A percentile compares a stretch with the other conserved stretches of the same genome.
These are phyloP conservation scores for Fusarium sp. DNA, from an alignment of 2,329 filamentous ascomycete genomes.

Conservation along the genomic window DNA sequence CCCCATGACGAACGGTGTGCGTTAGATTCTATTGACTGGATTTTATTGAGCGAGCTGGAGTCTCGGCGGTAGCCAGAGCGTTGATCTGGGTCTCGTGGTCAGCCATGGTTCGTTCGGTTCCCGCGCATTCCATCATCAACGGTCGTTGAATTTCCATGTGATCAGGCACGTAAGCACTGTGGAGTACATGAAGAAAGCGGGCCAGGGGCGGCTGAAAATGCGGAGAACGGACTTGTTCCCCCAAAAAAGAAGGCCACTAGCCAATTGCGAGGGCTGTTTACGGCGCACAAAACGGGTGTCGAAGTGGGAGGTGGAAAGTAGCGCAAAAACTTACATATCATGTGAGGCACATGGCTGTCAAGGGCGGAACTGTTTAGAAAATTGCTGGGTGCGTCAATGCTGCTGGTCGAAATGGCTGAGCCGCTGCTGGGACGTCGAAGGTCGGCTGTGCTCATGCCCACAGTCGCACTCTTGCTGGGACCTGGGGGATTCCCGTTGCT, in stretches of 20 bases:
- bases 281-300: conserved; percentile 31
- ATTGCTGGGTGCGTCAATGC: conserved; percentile 40
- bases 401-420: conserved; percentile 46
- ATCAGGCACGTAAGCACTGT: conserved; percentile 30
- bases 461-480: conserved; percentile 4
- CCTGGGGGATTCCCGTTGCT: conserved; percentile 35
- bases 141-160: conserved; percentile 37
- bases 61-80: conserved; percentile 50
- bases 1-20: conserved; percentile 43
- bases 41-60: conserved; percentile 44
- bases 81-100: conserved; percentile 51
- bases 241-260: conserved; percentile 29
- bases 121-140: conserved; percentile 5
- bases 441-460: conserved; percentile 47
- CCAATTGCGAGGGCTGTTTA: conserved; percentile 27
- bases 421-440: conserved; percentile 51
- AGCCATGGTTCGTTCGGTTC: conserved; percentile 32
- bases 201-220: conserved; percentile 38
- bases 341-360: conserved; percentile 58
- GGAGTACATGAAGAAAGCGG: conserved; percentile 37
- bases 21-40: conserved; percentile 39
- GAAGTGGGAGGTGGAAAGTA: conserved; percentile 12
- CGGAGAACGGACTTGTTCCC: conserved; percentile 41
- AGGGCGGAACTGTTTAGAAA: conserved; percentile 43
- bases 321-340: conserved; percentile 56